These are phyloP conservation scores for Leavenworthia alabamica DNA, from an alignment of 345 rosid genomes.

Conservation along the genomic window DNA sequence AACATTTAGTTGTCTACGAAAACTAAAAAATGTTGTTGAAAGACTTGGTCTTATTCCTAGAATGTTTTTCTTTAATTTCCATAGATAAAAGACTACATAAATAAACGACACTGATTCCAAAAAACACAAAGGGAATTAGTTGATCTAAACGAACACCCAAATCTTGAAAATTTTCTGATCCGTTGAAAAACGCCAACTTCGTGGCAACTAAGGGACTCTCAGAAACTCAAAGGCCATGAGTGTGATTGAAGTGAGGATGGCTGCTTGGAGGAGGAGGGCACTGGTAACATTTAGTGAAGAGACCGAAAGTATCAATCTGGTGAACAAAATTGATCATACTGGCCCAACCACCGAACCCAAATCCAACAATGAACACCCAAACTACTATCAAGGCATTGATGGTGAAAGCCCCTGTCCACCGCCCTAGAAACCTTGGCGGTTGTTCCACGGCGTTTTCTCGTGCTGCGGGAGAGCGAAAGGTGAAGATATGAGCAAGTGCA, in stretches of 20 bases:
- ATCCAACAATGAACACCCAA: conserved; percentile 89
- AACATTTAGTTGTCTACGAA: background rate
- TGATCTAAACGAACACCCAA: background rate
- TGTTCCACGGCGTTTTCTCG: conserved; percentile 98
- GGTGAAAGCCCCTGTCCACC: conserved; percentile 82
- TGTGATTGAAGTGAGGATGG: conserved; percentile 39
- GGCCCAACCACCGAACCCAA: conserved; percentile 98
- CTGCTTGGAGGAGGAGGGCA: conserved; percentile 43
- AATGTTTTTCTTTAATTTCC: background rate
- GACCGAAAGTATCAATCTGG: conserved; percentile 94
- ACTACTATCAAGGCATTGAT: conserved; percentile 74
- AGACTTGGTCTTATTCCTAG: background rate
- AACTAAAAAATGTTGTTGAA: background rate
- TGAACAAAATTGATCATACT: conserved; percentile 76
- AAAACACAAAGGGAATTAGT: background rate
- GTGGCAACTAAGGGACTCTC: background rate
- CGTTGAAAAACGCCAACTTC: background rate
- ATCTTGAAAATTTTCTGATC: background rate
- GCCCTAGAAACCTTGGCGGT: conserved; percentile 65
- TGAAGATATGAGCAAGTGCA: conserved; percentile 83
- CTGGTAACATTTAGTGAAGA: conserved; percentile 92
- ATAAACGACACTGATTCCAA: background rate
- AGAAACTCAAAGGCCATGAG: conserved; percentile 35
- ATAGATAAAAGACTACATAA: background rate
- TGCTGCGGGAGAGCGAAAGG: conserved; percentile 75